phyloP scores from a whole-genome alignment of 768 basidiomycete genomes.

The button mushroom (Agaricus bisporus) region DNA sequence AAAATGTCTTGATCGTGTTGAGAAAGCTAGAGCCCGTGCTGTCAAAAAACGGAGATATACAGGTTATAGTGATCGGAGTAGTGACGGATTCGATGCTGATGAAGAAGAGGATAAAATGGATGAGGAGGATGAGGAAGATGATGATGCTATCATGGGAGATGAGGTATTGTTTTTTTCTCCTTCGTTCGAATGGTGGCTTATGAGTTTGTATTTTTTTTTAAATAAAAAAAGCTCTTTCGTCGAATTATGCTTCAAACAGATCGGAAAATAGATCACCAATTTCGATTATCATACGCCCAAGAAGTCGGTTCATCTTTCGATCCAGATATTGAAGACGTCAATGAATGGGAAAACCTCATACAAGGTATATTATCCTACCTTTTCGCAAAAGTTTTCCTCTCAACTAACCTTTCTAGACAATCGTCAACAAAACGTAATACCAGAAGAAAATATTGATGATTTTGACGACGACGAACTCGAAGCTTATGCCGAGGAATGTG shows the following conservation, averaged over 20 bases:
- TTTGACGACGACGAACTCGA: conserved; percentile 51
- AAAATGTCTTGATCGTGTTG: conserved; percentile 56
- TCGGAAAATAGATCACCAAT: conserved; percentile 43
- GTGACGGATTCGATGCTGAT: conserved; percentile 44
- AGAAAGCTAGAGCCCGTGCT: conserved; percentile 45
- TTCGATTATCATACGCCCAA: conserved; percentile 54
- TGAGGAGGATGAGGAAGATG: conserved; percentile 43
- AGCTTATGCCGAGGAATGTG: conserved; percentile 52
- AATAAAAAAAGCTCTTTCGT: conserved; percentile 69
- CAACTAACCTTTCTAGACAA: no score
- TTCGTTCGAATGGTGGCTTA: neutral
- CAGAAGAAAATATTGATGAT: conserved; percentile 21
- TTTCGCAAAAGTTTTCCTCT: no score
- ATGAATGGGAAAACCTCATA: conserved; percentile 55
- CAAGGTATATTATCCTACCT: conserved; percentile 23
- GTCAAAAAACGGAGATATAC: conserved; percentile 31
- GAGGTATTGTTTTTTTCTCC: conserved; percentile 33
- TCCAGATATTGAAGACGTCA: conserved; percentile 61
- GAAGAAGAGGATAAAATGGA: conserved; percentile 33
- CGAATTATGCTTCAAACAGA: conserved; percentile 56
- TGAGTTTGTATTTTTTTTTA: neutral
- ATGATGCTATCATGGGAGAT: conserved; percentile 54
- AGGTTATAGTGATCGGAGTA: conserved; percentile 32
- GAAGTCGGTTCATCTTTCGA: conserved; percentile 78
- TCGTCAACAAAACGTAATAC: no score